Percentiles rank a stretch among this genome's conserved stretches.
Evolutionary conservation across 2,329 filamentous ascomycete species (phyloP).

Genomic region (Volutella citrinella): DNA sequence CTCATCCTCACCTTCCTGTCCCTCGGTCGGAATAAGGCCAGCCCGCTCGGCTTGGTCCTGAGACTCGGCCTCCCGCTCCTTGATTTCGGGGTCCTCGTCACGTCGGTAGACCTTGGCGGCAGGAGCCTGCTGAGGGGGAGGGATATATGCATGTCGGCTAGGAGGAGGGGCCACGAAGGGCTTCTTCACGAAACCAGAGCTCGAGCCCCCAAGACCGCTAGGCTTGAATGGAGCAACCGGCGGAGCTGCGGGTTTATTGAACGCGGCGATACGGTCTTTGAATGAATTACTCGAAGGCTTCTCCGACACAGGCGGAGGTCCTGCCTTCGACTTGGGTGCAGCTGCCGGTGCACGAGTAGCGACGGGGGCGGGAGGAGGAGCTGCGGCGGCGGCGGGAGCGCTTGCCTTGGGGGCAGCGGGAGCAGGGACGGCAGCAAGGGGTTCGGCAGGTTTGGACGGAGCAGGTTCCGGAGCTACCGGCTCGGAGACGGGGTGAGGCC

Average conservation of each 20-base stretch:
- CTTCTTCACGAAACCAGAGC: conserved; percentile 83
- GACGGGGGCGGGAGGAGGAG: conserved; percentile 23
- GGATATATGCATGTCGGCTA: conserved; percentile 86
- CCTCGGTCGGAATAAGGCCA: conserved; percentile 50
- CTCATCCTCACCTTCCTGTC: conserved; percentile 57
- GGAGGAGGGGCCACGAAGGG: conserved; percentile 94
- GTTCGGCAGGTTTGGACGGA: conserved; percentile 34
- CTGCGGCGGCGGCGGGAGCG: conserved; percentile 18
- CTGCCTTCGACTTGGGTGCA: conserved; percentile 40
- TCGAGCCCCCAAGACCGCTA: conserved; percentile 52
- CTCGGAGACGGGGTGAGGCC: conserved; percentile 32
- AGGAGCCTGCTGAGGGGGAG: conserved; percentile 67
- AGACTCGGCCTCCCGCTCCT: conserved; percentile 63
- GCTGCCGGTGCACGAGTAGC: conserved; percentile 27
- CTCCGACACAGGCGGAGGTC: conserved; percentile 65
- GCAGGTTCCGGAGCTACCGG: conserved; percentile 27
- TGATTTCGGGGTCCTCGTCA: conserved; percentile 79
- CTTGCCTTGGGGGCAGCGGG: conserved; percentile 14
- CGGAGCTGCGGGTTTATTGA: conserved; percentile 84
- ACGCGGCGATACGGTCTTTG: conserved; percentile 92
- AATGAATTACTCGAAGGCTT: conserved; percentile 79
- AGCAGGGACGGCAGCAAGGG: conserved; percentile 25
- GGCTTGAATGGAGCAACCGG: conserved; percentile 91
- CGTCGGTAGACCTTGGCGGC: conserved; percentile 76
- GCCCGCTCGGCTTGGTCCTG: conserved; percentile 66